phyloP scores from a whole-genome alignment of 768 basidiomycete species.

The Amanita rubescens region DNA sequence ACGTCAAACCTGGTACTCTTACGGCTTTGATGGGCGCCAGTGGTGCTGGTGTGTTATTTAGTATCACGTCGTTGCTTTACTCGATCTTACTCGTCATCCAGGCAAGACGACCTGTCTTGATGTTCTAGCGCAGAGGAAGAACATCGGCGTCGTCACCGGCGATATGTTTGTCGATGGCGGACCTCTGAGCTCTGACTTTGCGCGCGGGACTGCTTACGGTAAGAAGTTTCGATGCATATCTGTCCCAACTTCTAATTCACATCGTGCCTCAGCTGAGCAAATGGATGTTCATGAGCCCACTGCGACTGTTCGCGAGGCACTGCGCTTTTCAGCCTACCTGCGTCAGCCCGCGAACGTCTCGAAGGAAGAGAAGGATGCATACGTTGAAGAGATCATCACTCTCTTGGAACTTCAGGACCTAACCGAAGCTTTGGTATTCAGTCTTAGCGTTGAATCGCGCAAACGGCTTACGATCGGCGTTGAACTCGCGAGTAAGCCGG shows the following conservation, averaged over 20 bases:
- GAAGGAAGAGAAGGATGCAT: constrained; percentile 66
- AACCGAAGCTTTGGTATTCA: constrained; percentile 75
- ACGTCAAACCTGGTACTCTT: constrained; percentile 79
- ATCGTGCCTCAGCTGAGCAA: constrained; percentile 53
- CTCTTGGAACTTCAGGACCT: constrained; percentile 79
- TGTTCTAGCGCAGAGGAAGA: constrained; percentile 67
- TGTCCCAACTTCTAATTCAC: constrained; percentile 15
- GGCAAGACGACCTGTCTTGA: constrained; percentile 74
- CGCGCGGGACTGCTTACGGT: constrained; percentile 73
- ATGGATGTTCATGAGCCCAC: constrained; percentile 83
- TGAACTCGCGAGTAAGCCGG: constrained; percentile 83
- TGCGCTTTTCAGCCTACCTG: constrained; percentile 81
- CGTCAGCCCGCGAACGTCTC: constrained; percentile 66
- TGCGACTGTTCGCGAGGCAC: constrained; percentile 75
- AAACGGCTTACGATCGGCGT: constrained; percentile 91
- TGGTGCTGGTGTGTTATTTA: constrained; percentile 48
- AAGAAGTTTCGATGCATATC: constrained; percentile 20
- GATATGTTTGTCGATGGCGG: constrained; percentile 61
- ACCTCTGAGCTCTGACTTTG: constrained; percentile 47
- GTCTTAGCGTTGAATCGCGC: constrained; percentile 59
- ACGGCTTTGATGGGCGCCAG: constrained; percentile 87
- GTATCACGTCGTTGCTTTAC: constrained; percentile 1
- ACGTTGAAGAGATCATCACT: constrained; percentile 79
- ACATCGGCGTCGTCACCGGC: constrained; percentile 58
- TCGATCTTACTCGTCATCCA: constrained; percentile 10